Evolutionary conservation across 345 rosid species (phyloP), one percentile per base, ranked within the genome.

Genomic region (Brassica napus): DNA sequence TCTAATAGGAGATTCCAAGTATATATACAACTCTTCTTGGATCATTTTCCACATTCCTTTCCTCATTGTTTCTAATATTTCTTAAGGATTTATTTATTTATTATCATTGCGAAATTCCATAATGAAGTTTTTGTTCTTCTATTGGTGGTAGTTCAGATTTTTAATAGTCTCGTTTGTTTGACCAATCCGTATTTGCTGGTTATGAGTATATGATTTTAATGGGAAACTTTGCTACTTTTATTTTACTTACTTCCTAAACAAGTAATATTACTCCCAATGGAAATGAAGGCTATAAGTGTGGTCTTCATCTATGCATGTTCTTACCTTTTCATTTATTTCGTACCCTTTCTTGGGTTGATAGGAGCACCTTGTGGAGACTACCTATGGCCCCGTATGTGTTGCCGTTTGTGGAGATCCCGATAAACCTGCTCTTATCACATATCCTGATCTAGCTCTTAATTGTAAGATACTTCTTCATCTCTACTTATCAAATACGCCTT

Each of bases 371-470:
- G 78, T 94, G 42, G 88, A 80, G 84, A 92, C 97, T 82, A 83
- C 76, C 68, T 69, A 65, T 77, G 98, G 98, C 37, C 72, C 79
- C 0, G 83, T 94, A 42, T 92, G 89, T 37, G 98, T 94, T 85
- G 79, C 97, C 21, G 97, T 94, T 72, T 88, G 83, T 76, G 98
- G 98, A 74, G 97, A 94, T 82, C 92, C 84, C 61, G 98, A 94
- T 84, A 94, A 92, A 88, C 97, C 95, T 18, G 98, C 97, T 72
- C 94, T 94, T 58, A 73, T 94, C 57, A 92, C 98, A 4, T 94
- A 89, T 84, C 98, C 98, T 49, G 97, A 94, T 91, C 82, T 94
- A 68, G 98, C 90, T 77, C 76, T 94, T 44, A 92, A 92, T 80
- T 77, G 97, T 94, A 86, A 86, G 30, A 47, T 18, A 3, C 5